Evolutionary conservation across 768 basidiomycete species (phyloP).

Genomic region (Podaxis sp.): DNA sequence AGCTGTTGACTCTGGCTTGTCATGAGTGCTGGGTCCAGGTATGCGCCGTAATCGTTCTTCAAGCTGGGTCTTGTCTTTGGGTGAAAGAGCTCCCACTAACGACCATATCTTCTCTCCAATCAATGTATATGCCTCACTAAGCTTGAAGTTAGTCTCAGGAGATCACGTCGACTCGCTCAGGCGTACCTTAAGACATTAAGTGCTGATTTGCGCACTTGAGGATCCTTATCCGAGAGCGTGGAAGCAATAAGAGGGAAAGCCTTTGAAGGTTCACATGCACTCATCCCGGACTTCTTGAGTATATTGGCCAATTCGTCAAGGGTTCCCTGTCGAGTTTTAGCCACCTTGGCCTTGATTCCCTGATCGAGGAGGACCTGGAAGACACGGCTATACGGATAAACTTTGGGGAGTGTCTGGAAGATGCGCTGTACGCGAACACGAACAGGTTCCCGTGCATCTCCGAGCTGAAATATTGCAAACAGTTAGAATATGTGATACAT

Average conservation of each 20-base stretch:
- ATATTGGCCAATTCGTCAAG: slow-evolving; percentile 78
- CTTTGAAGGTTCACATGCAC: slow-evolving; percentile 75
- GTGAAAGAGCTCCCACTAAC: slow-evolving; percentile 65
- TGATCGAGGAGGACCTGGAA: slow-evolving; percentile 86
- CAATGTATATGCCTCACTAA: slow-evolving; percentile 75
- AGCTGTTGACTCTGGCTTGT: slow-evolving; percentile 27
- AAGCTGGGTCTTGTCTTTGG: slow-evolving; percentile 89
- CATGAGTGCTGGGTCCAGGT: slow-evolving; percentile 55
- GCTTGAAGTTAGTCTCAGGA: slow-evolving; percentile 10
- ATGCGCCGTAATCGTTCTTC: slow-evolving; percentile 86
- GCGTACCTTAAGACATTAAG: slow-evolving; percentile 74
- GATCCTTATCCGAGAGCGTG: slow-evolving; percentile 87
- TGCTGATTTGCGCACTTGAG: slow-evolving; percentile 83
- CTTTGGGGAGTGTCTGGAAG: slow-evolving; percentile 79
- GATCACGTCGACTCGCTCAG: slow-evolving; percentile 1
- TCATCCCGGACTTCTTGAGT: slow-evolving; percentile 77
- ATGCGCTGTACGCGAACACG: slow-evolving; percentile 78
- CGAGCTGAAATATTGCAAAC: slow-evolving; percentile 53
- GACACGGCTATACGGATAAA: slow-evolving; percentile 90
- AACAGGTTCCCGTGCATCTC: slow-evolving; percentile 84
- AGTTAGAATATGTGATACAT: background rate
- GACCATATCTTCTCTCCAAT: slow-evolving; percentile 86
- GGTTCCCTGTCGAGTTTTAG: slow-evolving; percentile 85
- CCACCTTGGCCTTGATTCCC: slow-evolving; percentile 85
- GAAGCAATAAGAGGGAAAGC: slow-evolving; percentile 74